These are phyloP conservation scores for Boletus semigastroideus DNA, from an alignment of 1,284 basidiomycete species.

Conservation along the genomic window DNA sequence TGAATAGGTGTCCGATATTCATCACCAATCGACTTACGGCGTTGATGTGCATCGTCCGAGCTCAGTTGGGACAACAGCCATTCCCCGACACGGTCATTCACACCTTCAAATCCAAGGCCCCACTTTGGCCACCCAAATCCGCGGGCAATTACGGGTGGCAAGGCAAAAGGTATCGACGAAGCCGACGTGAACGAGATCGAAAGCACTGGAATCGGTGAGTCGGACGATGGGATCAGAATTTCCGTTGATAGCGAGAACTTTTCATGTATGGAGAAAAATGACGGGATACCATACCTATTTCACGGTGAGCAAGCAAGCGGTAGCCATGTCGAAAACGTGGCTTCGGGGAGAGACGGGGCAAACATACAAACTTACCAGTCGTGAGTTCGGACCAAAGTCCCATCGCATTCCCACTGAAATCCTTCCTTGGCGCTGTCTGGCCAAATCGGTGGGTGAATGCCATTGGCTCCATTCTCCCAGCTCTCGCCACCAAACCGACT, in stretches of 20 bases:
- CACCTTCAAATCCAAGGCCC: slow-evolving; percentile 77
- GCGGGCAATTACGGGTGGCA: slow-evolving; percentile 71
- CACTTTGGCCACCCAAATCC: slow-evolving; percentile 78
- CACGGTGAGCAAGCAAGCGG: slow-evolving; percentile 1
- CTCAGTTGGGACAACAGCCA: slow-evolving; percentile 65
- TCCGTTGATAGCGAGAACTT: slow-evolving; percentile 61
- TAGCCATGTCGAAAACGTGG: background rate
- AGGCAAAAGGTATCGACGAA: slow-evolving; percentile 73
- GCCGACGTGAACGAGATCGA: slow-evolving; percentile 81
- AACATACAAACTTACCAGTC: slow-evolving; percentile 65
- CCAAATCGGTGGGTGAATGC: slow-evolving; percentile 82
- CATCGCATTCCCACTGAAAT: slow-evolving; percentile 74
- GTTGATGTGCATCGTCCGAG: slow-evolving; percentile 2
- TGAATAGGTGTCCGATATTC: background rate
- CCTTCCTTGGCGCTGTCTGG: slow-evolving; percentile 71
- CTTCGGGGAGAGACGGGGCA: background rate
- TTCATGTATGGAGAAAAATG: slow-evolving; percentile 77
- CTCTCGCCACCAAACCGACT: slow-evolving; percentile 69
- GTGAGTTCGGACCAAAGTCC: slow-evolving; percentile 68
- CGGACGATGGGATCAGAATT: slow-evolving; percentile 47
- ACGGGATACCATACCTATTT: slow-evolving; percentile 72
- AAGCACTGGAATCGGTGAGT: slow-evolving; percentile 46
- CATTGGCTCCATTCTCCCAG: slow-evolving; percentile 70
- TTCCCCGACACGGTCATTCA: slow-evolving; percentile 68
- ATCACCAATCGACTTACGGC: background rate